Evolutionary conservation across 129 eudicot genomes (phyloP), one percentile per base, ranked within the genome.

Genomic region (Erigeron canadensis): DNA sequence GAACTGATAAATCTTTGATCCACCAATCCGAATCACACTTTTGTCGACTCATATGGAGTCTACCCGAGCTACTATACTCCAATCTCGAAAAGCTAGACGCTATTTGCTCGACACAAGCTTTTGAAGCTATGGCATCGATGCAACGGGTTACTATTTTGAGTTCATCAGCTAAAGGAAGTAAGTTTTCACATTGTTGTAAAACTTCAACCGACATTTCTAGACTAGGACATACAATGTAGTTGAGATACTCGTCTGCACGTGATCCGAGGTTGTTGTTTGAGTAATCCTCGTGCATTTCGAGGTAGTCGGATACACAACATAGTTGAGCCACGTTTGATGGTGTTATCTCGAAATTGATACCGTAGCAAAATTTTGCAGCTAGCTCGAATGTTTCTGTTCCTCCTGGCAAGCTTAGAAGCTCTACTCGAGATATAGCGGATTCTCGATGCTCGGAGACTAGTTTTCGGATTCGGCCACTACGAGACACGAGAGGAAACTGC

Each of bases 401-500:
- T 8, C 99, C 97, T 1, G 99, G 99, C 8, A 95, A 80, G 81
- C 84, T 75, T 21, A 74, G 86, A 38, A 94, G 90, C 76, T 90
- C 97, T 7, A 94, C 77, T 40, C 82, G 84, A 2, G 98, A 85
- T 58, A 82, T 82, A 15, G 78, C 80, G 3, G 99, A 71, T 8
- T 87, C 96, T 6, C 96, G 74, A 73, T 79, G 75, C 55, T 86
- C 99, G 6, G 96, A 87, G 47, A 94, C 91, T 54, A 90, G 46
- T 74, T 87, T 94, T 6, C 99, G 84, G 53, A 94, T 85, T 53
- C 96, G 74, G 5, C 99, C 99, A 69, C 97, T 87, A 8, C 94
- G 83, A 3, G 99, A 94, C 34, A 94, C 99, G 10, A 94, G 90
- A 65, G 99, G 99, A 80, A 94, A 94, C 99, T 94, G 89, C 82